These are phyloP conservation scores for Biscutella laevigata DNA, from an alignment of 441 rosid species.

Conservation along the genomic window DNA sequence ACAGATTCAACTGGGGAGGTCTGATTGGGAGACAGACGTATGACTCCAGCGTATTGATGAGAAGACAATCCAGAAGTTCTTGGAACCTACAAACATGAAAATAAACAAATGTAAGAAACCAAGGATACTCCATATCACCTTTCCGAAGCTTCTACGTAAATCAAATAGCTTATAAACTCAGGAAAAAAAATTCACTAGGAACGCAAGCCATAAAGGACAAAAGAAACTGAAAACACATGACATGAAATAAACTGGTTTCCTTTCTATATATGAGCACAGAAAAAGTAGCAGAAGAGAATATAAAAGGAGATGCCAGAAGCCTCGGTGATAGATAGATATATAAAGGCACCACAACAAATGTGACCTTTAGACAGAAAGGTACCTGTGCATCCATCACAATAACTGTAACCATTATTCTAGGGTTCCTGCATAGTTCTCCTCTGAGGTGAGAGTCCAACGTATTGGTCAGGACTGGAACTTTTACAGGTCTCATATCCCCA, in stretches of 20 bases:
- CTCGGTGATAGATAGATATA: conserved; percentile 1
- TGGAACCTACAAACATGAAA: conserved; percentile 48
- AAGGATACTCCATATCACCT: conserved; percentile 11
- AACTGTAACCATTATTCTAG: conserved; percentile 68
- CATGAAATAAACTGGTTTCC: neutral
- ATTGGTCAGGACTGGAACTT: conserved; percentile 83
- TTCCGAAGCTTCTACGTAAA: conserved; percentile 7
- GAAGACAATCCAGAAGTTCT: conserved; percentile 50
- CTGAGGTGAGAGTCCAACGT: conserved; percentile 80
- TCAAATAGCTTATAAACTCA: conserved; percentile 2
- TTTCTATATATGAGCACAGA: neutral
- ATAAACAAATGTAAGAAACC: conserved; percentile 2
- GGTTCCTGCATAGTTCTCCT: conserved; percentile 42
- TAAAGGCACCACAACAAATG: conserved; percentile 5
- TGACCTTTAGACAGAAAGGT: conserved; percentile 18
- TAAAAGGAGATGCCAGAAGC: neutral
- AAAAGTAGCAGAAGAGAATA: neutral
- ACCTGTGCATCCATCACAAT: conserved; percentile 78
- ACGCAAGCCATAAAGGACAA: neutral
- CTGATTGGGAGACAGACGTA: conserved; percentile 52
- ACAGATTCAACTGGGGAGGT: conserved; percentile 39
- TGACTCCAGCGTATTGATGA: conserved; percentile 53
- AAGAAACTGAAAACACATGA: neutral
- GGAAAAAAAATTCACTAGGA: neutral
- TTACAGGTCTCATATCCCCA: conserved; percentile 74